Percentiles rank a stretch among this genome's conserved stretches.
phyloP scores from a whole-genome alignment of 208 protist genomes.

The Crithidia acanthocephali region DNA sequence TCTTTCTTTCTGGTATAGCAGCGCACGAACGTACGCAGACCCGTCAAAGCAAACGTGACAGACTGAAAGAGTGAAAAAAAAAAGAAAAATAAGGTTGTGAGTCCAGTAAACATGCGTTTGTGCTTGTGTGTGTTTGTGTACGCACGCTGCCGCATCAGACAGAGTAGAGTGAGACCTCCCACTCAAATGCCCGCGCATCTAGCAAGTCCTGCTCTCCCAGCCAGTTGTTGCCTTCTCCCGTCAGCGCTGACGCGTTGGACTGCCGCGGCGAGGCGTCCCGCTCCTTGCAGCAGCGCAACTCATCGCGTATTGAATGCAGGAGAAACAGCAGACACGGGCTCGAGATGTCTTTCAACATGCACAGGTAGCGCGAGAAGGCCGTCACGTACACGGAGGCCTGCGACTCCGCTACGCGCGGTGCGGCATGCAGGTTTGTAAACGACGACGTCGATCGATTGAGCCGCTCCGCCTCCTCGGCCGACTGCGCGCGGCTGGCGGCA shows the following conservation, averaged over 20 bases:
- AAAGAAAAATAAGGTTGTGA: too few species aligned
- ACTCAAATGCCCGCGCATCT: slow-evolving; percentile 20
- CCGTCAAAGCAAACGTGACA: too few species aligned
- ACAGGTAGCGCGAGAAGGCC: slow-evolving; percentile 48
- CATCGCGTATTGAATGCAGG: slow-evolving; percentile 26
- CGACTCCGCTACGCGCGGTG: slow-evolving; percentile 13
- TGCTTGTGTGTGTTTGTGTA: too few species aligned
- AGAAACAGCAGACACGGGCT: slow-evolving; percentile 27
- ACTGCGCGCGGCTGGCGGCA: not conserved
- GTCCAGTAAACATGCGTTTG: too few species aligned
- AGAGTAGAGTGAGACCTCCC: slow-evolving; percentile 16
- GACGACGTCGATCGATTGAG: slow-evolving; percentile 9
- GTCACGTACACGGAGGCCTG: slow-evolving; percentile 40
- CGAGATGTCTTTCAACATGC: slow-evolving; percentile 45
- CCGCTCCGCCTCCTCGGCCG: slow-evolving; percentile 11
- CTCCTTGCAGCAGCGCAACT: slow-evolving; percentile 29
- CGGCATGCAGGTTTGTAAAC: not conserved
- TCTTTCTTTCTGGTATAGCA: too few species aligned
- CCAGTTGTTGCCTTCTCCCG: slow-evolving; percentile 6
- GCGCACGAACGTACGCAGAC: too few species aligned
- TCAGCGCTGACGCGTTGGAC: slow-evolving; percentile 2
- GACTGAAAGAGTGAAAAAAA: too few species aligned
- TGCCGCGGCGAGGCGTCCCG: not conserved
- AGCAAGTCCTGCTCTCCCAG: slow-evolving; percentile 22
- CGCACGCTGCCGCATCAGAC: slow-evolving; percentile 8